Percentiles rank a stretch among this genome's conserved stretches.
Conservation (phyloP, 441 rosid species). For the Populus hybrid region DNA sequence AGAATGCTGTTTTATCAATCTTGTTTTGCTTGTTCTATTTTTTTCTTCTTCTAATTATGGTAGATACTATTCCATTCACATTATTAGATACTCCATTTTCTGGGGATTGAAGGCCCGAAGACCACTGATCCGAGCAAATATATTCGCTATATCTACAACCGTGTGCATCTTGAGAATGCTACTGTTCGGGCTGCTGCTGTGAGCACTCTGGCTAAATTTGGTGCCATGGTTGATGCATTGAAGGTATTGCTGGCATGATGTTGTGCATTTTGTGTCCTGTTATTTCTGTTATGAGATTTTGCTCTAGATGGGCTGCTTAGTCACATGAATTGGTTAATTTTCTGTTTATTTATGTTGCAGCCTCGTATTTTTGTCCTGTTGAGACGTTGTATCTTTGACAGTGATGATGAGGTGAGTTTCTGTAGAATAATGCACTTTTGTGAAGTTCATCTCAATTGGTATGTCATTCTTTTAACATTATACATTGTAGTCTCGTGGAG, state of each 20-base stretch:
- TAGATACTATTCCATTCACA: conserved; percentile 8
- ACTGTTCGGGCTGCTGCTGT: conserved; percentile 97
- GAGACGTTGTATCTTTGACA: conserved; percentile 88
- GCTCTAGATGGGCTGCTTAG: conserved; percentile 2
- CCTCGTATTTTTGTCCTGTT: conserved; percentile 79
- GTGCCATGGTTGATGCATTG: conserved; percentile 79
- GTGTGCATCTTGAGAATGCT: conserved; percentile 97
- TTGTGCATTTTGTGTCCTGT: background rate
- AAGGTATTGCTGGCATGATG: conserved; percentile 47
- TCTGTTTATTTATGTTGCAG: conserved; percentile 41
- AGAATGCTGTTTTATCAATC: conserved; percentile 1
- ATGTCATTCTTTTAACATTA: background rate
- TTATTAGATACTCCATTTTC: conserved; percentile 88
- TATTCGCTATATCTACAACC: conserved; percentile 91
- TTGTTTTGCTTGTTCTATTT: background rate
- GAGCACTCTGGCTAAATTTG: conserved; percentile 92
- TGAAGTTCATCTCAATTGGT: background rate
- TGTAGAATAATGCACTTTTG: background rate
- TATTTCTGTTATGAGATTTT: background rate
- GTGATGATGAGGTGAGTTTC: conserved; percentile 91
- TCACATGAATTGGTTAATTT: conserved; percentile 15
- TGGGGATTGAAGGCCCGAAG: conserved; percentile 94
- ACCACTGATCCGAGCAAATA: conserved; percentile 93
- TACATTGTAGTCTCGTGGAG: background rate
- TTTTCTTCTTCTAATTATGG: background rate